These are phyloP conservation scores for Podila verticillata DNA, from an alignment of 192 early-diverging fungal species.

Conservation along the genomic window DNA sequence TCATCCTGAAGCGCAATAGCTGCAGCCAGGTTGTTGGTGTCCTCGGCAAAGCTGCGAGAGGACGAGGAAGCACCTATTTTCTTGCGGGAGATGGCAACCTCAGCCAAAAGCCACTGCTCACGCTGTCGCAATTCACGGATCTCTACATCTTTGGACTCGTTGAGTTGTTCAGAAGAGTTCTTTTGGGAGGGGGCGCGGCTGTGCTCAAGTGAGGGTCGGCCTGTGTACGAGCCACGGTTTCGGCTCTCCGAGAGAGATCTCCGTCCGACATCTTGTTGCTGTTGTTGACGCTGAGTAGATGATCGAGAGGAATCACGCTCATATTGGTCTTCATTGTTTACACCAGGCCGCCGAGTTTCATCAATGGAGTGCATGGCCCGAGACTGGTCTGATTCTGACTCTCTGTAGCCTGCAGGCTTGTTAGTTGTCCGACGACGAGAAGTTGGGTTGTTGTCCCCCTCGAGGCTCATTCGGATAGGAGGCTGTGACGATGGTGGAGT, in stretches of 20 bases:
- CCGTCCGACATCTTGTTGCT: conserved; percentile 11
- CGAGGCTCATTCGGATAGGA: conserved; percentile 22
- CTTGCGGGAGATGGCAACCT: conserved; percentile 41
- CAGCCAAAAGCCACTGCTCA: conserved; percentile 45
- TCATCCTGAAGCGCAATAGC: conserved; percentile 21
- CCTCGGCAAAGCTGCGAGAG: too few relatives aligned
- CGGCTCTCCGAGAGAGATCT: conserved; percentile 21
- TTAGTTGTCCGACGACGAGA: conserved; percentile 24
- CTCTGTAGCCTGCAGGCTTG: conserved; percentile 15
- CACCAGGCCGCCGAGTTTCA: conserved; percentile 26
- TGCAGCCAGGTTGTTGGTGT: conserved; percentile 14
- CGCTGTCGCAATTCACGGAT: conserved; percentile 41
- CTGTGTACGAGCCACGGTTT: conserved; percentile 14
- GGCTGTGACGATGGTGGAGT: conserved; percentile 2
- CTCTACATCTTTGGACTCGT: conserved; percentile 33
- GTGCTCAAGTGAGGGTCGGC: not conserved
- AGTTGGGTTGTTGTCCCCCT: conserved; percentile 8
- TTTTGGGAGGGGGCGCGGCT: conserved; percentile 11
- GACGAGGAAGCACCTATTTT: conserved; percentile 4
- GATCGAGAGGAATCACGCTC: conserved; percentile 1
- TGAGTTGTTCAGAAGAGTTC: not conserved
- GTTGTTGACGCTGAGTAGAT: not conserved
- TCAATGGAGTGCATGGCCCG: conserved; percentile 35
- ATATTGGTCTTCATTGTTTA: conserved; percentile 4
- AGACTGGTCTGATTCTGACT: not conserved